phyloP scores from a whole-genome alignment of 2,329 filamentous ascomycete genomes.

The Periconia sp. region DNA sequence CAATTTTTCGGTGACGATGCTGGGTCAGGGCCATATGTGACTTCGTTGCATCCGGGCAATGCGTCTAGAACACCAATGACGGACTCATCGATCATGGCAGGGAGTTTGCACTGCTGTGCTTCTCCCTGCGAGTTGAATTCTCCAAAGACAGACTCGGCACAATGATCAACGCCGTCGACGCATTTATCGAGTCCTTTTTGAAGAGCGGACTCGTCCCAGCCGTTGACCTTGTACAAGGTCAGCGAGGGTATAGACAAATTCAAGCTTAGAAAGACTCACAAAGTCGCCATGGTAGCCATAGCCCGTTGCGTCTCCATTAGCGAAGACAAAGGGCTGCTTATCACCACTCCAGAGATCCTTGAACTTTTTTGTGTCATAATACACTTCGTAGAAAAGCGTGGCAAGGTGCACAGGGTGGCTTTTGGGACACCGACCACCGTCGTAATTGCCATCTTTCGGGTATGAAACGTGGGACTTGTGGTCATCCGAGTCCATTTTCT shows the following conservation, averaged over 20 bases:
- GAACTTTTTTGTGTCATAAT: conserved; percentile 59
- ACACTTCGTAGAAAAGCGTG: conserved; percentile 65
- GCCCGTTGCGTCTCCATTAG: conserved; percentile 73
- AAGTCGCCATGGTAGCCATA: conserved; percentile 76
- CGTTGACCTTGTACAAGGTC: conserved; percentile 51
- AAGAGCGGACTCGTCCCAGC: conserved; percentile 70
- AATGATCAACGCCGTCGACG: conserved; percentile 51
- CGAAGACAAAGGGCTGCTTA: conserved; percentile 61
- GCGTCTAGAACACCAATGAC: conserved; percentile 54
- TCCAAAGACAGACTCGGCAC: conserved; percentile 49
- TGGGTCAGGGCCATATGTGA: conserved; percentile 43
- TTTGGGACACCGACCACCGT: conserved; percentile 60
- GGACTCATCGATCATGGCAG: conserved; percentile 51
- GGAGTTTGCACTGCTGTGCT: conserved; percentile 56
- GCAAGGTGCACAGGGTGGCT: conserved; percentile 61
- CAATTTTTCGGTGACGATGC: conserved; percentile 15
- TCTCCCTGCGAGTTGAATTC: conserved; percentile 48
- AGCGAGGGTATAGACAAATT: background rate
- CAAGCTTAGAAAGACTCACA: conserved; percentile 15
- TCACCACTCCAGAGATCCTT: conserved; percentile 53
- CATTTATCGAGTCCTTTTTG: conserved; percentile 73
- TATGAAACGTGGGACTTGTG: conserved; percentile 69
- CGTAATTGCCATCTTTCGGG: conserved; percentile 53
- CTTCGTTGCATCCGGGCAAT: conserved; percentile 63
- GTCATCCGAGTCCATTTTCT: conserved; percentile 61